phyloP scores from a whole-genome alignment of 2,329 filamentous ascomycete genomes.

The Diaporthe sp. region DNA sequence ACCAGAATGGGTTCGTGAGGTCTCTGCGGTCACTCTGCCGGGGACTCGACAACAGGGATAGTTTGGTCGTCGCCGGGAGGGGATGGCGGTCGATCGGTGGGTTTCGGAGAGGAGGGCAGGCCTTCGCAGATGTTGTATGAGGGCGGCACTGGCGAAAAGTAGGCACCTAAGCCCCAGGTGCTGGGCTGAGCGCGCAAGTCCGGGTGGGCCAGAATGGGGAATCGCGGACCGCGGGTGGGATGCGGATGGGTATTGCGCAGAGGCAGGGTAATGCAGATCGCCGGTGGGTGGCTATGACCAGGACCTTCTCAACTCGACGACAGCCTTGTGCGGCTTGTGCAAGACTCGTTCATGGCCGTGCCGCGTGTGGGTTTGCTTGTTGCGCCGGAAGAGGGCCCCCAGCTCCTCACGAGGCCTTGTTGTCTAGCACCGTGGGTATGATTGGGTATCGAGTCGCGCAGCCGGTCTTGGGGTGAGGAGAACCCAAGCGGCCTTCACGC shows the following conservation, averaged over 20 bases:
- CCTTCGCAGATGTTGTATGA: background rate
- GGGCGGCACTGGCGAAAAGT: background rate
- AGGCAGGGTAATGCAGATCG: constrained; percentile 33
- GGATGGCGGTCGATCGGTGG: constrained; percentile 17
- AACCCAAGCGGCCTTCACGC: constrained; percentile 1
- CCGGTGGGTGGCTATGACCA: constrained; percentile 15
- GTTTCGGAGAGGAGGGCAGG: constrained; percentile 10
- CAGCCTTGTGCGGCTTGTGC: constrained; percentile 32
- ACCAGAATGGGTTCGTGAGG: background rate
- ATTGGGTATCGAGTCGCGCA: constrained; percentile 30
- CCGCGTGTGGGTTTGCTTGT: constrained; percentile 15
- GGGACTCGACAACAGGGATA: constrained; percentile 5
- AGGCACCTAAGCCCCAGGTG: constrained; percentile 32
- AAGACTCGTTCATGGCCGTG: constrained; percentile 27
- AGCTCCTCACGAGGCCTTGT: constrained; percentile 10
- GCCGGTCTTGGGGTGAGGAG: constrained; percentile 21
- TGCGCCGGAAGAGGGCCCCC: background rate
- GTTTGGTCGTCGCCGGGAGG: background rate
- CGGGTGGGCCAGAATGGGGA: constrained; percentile 29
- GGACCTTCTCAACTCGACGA: constrained; percentile 19
- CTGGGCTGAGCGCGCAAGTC: constrained; percentile 30
- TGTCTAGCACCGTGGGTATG: background rate
- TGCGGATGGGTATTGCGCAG: constrained; percentile 18
- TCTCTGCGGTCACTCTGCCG: background rate
- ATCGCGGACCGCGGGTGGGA: constrained; percentile 25